Evolutionary conservation across 73 alveolate genomes (phyloP).

Genomic region (Durusdinium trenchii): DNA sequence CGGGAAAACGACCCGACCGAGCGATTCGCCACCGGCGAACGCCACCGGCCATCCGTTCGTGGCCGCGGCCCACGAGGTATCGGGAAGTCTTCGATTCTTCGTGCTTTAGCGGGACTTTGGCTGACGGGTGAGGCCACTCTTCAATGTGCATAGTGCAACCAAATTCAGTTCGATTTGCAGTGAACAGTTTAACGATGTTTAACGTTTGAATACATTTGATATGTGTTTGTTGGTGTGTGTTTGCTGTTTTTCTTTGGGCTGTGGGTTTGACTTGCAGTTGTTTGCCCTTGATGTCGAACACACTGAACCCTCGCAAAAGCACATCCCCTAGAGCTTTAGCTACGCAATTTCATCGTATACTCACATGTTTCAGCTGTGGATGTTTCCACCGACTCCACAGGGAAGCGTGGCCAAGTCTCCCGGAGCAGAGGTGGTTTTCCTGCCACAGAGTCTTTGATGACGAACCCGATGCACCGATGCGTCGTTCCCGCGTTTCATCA

Average conservation of each 20-base stretch:
- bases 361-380: background rate
- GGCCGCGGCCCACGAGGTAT: slow-evolving; percentile 21
- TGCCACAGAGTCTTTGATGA: slow-evolving; percentile 41
- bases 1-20: background rate
- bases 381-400: background rate
- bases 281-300: no score
- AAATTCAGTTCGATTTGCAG: no score
- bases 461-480: no score
- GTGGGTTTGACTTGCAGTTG: no score
- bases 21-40: background rate
- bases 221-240: background rate
- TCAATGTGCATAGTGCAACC: no score
- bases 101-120: slow-evolving; percentile 79
- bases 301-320: no score
- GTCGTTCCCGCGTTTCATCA: no score
- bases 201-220: no score
- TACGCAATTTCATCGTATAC: no score
- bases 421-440: slow-evolving; percentile 81
- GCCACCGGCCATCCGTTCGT: background rate
- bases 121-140: slow-evolving; percentile 42
- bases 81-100: slow-evolving; percentile 76
- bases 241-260: background rate
- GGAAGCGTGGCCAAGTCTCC: slow-evolving; percentile 68
- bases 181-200: no score
- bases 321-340: no score